Conservation (phyloP, 257 asterid genomes). For the Ligustrum vulgare region DNA sequence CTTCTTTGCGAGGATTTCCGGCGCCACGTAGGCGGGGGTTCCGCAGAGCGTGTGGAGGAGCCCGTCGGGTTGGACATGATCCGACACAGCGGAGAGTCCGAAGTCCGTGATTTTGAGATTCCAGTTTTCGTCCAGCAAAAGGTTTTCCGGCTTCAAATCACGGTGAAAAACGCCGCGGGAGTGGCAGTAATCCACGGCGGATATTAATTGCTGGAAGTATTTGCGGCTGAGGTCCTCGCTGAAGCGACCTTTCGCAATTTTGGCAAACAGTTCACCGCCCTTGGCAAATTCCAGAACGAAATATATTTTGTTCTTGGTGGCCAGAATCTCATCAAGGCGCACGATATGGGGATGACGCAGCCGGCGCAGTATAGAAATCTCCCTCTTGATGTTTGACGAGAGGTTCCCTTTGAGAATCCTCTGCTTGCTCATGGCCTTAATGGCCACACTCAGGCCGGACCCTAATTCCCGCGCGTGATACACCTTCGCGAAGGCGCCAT, state of each 20-base stretch:
- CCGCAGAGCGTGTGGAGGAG: slow-evolving; percentile 79
- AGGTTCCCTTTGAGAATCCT: slow-evolving; percentile 46
- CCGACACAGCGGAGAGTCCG: slow-evolving; percentile 77
- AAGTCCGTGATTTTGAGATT: slow-evolving; percentile 69
- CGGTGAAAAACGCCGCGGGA: slow-evolving; percentile 85
- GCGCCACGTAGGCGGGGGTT: slow-evolving; percentile 91
- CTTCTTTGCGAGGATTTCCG: slow-evolving; percentile 66
- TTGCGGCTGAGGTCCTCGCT: slow-evolving; percentile 80
- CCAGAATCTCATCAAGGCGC: slow-evolving; percentile 65
- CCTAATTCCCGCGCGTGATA: slow-evolving; percentile 58
- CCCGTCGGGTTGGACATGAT: slow-evolving; percentile 62
- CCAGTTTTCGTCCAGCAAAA: slow-evolving; percentile 69
- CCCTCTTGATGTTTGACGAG: slow-evolving; percentile 51
- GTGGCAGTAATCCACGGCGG: slow-evolving; percentile 75
- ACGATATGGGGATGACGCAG: slow-evolving; percentile 80
- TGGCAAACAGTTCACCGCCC: slow-evolving; percentile 74
- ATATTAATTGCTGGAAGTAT: slow-evolving; percentile 71
- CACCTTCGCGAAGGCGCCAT: slow-evolving; percentile 82
- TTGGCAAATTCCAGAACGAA: slow-evolving; percentile 76
- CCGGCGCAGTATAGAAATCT: slow-evolving; percentile 68
- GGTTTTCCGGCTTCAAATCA: slow-evolving; percentile 74
- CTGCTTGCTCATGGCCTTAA: slow-evolving; percentile 62
- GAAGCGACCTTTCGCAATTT: slow-evolving; percentile 61
- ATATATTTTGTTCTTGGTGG: slow-evolving; percentile 64
- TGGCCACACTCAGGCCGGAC: slow-evolving; percentile 63